These are phyloP conservation scores for Dothistroma septosporum DNA, from an alignment of 2,329 filamentous ascomycete genomes.

Conservation along the genomic window DNA sequence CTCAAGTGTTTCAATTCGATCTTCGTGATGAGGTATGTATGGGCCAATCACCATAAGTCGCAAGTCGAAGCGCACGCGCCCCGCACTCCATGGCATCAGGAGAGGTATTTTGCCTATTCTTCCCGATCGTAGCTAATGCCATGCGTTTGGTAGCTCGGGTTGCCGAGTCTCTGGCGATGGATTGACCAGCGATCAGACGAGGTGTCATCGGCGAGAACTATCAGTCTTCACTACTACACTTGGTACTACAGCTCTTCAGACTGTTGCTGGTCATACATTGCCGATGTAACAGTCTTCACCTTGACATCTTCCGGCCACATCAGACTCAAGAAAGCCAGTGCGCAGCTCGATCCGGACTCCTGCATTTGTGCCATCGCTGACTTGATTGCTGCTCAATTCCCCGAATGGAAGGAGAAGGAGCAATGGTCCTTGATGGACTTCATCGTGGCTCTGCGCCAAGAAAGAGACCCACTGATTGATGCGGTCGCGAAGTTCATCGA, in stretches of 20 bases:
- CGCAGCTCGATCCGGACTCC: conserved; percentile 6
- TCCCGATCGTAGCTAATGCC: neutral
- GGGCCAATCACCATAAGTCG: no score
- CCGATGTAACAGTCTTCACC: conserved; percentile 14
- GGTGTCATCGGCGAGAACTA: conserved; percentile 10
- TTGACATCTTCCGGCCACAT: conserved; percentile 10
- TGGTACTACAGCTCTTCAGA: conserved; percentile 15
- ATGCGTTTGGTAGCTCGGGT: neutral
- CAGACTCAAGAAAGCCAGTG: conserved; percentile 9
- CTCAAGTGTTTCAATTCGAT: conserved; percentile 19
- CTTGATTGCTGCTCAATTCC: conserved; percentile 11
- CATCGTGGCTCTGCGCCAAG: conserved; percentile 15
- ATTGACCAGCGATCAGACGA: conserved; percentile 12
- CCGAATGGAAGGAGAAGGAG: conserved; percentile 19
- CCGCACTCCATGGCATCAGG: neutral
- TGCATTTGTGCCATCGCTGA: conserved; percentile 17
- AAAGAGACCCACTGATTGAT: conserved; percentile 16
- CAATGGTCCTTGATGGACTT: conserved; percentile 18
- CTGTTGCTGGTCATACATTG: conserved; percentile 10
- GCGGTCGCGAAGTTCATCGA: conserved; percentile 16
- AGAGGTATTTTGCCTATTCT: neutral
- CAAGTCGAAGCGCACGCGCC: no score
- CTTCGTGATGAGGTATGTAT: conserved; percentile 9
- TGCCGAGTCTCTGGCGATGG: conserved; percentile 10
- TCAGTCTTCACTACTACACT: conserved; percentile 17